A percentile compares a stretch with the other conserved stretches of the same genome.
Evolutionary conservation across 2,329 filamentous ascomycete genomes (phyloP).

Genomic region (Diaporthe ampelina): DNA sequence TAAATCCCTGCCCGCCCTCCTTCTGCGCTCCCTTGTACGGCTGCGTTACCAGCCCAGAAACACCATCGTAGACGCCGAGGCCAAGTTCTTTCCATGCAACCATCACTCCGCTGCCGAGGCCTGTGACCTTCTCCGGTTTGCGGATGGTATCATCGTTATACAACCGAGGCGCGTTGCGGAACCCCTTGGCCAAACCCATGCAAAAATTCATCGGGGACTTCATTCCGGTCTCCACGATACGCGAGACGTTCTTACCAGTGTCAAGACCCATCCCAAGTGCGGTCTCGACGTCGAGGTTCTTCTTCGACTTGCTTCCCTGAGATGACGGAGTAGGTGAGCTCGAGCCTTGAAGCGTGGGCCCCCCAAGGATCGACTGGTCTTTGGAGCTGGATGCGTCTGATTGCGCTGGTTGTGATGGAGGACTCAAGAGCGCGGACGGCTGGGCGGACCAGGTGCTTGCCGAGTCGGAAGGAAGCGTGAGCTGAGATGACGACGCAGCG

Average conservation of each 20-base stretch:
- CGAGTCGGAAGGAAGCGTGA: constrained; percentile 34
- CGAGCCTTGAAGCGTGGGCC: constrained; percentile 25
- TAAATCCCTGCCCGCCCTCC: constrained; percentile 69
- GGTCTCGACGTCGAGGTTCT: constrained; percentile 36
- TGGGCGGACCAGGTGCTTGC: constrained; percentile 29
- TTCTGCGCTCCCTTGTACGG: constrained; percentile 73
- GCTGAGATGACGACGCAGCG: constrained; percentile 30
- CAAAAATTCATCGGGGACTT: constrained; percentile 89
- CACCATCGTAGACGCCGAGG: constrained; percentile 83
- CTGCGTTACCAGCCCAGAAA: constrained; percentile 85
- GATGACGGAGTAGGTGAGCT: background rate
- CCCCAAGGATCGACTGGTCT: constrained; percentile 18
- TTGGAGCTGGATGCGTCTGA: constrained; percentile 24
- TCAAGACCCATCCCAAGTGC: constrained; percentile 56
- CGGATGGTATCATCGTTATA: constrained; percentile 89
- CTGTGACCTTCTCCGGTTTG: constrained; percentile 83
- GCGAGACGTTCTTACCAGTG: constrained; percentile 76
- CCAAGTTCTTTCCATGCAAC: constrained; percentile 85
- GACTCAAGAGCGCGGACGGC: constrained; percentile 16
- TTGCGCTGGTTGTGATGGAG: background rate
- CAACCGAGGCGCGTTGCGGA: constrained; percentile 87
- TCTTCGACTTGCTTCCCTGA: constrained; percentile 1
- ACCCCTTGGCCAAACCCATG: constrained; percentile 84
- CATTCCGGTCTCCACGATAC: constrained; percentile 81
- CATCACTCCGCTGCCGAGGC: constrained; percentile 80